A percentile compares a stretch with the other conserved stretches of the same genome.
Evolutionary conservation across 1,139 yeast species (phyloP).

Genomic region (Suhomyces kunorum): DNA sequence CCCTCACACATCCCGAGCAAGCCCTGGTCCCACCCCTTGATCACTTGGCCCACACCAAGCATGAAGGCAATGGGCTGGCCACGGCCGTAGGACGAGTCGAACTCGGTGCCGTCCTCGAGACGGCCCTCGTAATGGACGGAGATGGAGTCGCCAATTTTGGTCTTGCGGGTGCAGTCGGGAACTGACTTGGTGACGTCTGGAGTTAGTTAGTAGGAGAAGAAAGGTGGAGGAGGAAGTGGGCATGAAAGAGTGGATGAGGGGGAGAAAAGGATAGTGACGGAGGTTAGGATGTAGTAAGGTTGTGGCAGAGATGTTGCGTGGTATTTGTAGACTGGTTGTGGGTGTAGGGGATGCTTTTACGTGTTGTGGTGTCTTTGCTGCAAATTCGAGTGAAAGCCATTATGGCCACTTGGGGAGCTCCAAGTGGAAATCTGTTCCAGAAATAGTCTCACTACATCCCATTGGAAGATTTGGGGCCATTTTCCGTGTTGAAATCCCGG

Average conservation of each 20-base stretch:
- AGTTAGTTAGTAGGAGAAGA: constrained; percentile 15
- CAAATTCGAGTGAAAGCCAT: no score
- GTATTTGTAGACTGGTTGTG: no score
- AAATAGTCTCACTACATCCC: no score
- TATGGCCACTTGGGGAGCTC: no score
- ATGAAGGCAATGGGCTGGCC: constrained; percentile 66
- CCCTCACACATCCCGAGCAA: constrained; percentile 75
- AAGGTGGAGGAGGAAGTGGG: not conserved
- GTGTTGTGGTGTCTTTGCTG: no score
- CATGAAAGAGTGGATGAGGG: not conserved
- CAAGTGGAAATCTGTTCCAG: no score
- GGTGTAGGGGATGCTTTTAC: no score
- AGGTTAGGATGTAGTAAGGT: no score
- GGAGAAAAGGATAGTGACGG: not conserved
- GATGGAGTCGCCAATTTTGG: constrained; percentile 64
- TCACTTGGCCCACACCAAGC: constrained; percentile 76
- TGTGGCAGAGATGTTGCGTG: no score
- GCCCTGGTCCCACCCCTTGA: constrained; percentile 89
- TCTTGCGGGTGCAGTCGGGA: constrained; percentile 56
- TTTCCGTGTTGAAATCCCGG: no score
- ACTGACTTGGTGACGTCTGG: constrained; percentile 48
- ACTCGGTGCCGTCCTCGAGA: constrained; percentile 65
- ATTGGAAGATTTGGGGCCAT: no score
- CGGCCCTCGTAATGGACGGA: constrained; percentile 76
- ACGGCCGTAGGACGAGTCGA: constrained; percentile 72